Conservation (phyloP, 2,329 filamentous ascomycete species). For the Sclerotinia minor region DNA sequence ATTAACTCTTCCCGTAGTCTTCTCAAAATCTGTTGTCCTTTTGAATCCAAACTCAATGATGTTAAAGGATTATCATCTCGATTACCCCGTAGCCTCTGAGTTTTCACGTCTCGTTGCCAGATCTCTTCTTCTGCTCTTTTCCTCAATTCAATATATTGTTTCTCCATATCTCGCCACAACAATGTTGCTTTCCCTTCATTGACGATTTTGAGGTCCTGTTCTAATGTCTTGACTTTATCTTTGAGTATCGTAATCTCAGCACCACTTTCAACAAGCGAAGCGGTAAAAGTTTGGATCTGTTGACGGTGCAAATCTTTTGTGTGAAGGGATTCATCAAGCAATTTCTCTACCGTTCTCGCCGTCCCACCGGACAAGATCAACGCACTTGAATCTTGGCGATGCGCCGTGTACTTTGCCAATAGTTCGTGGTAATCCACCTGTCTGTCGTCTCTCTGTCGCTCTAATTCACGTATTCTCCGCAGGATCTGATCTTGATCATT, state of each 20-base stretch:
- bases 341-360: slow-evolving; percentile 5
- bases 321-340: background rate
- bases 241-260: background rate
- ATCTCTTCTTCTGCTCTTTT: background rate
- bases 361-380: background rate
- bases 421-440: background rate
- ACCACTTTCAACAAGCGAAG: background rate
- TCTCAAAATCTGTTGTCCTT: slow-evolving; percentile 14
- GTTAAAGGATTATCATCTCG: slow-evolving; percentile 10
- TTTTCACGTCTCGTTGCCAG: background rate
- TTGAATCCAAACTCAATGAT: slow-evolving; percentile 5
- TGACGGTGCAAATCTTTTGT: slow-evolving; percentile 7
- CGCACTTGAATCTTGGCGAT: background rate
- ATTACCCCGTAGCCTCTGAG: background rate
- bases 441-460: background rate
- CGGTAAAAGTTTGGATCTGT: background rate
- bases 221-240: background rate
- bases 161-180: background rate
- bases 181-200: background rate
- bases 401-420: background rate
- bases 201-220: background rate
- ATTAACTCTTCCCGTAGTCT: slow-evolving; percentile 3
- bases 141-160: background rate
- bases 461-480: background rate
- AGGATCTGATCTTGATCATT: background rate